Evolutionary conservation across 805 yeast genomes (phyloP), one percentile per base, ranked within the genome.

Genomic region (Candida chilensis): DNA sequence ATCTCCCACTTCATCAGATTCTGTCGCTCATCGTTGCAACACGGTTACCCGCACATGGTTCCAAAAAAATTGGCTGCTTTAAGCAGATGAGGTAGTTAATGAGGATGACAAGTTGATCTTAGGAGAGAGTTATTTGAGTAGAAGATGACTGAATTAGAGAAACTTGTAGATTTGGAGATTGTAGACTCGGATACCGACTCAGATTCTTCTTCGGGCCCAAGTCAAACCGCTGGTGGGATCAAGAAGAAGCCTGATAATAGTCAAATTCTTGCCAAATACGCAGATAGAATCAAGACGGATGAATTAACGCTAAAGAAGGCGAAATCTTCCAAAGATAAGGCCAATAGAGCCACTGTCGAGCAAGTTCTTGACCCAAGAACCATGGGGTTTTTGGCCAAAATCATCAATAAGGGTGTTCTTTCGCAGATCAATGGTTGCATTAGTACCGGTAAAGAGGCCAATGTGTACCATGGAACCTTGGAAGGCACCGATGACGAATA

Each of bases 401-500:
- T 92, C 51, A 78, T 85, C 52, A 83, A 78, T 46, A 78, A 83
- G 42, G 95, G 95, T 4, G 70, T 84, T 5, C 74, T 92, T 20
- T 75, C 92, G 2, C 75, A 82, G 41, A 78, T 92, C 44, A 85
- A 88, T 44, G 98, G 98, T 9, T 92, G 97, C 51, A 67, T 92
- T 29, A 78, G 92, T 44, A 92, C 98, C 0, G 99, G 99, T 28
- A 92, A 92, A 52, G 99, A 92, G 54, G 98, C 98, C n/a, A 92
- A 92, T 47, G 96, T 92, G 1, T 92, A 92, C 50, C 90, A 84
- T 48, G 96, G 94, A 9, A 60, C 48, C 12, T 56, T 64, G 33
- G 60, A 66, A 32, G 46, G 44, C 11, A 43, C 56, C 10, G 64
- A 61, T 36, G 67, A 61, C 37, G 95, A 74, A 43, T 78, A 63